Evolutionary conservation across 2,329 filamentous ascomycete genomes (phyloP).

Genomic region (Colletotrichum sp.): DNA sequence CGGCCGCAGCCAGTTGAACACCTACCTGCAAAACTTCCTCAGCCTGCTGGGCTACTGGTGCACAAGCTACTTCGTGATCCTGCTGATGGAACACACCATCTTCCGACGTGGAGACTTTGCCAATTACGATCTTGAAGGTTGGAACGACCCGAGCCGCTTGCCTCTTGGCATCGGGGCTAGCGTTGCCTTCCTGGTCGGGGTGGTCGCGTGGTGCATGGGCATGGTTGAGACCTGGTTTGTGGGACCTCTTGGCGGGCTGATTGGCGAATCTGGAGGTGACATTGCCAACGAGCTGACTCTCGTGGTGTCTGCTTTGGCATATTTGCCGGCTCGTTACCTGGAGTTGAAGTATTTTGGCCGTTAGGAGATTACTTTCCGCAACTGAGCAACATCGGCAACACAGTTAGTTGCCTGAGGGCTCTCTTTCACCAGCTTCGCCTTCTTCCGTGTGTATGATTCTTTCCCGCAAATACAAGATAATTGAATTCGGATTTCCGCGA

Average conservation of each 20-base stretch:
- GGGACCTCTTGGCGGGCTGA: not conserved
- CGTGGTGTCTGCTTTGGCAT: not conserved
- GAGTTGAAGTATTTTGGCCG: not conserved
- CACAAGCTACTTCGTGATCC: not conserved
- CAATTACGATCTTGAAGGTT: not conserved
- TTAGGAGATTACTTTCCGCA: not conserved
- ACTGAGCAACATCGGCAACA: not conserved
- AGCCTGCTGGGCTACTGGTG: not conserved
- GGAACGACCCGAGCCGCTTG: not conserved
- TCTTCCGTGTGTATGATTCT: not conserved
- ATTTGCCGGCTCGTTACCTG: not conserved
- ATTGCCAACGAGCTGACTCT: not conserved
- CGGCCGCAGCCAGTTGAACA: not conserved
- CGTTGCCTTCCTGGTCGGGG: not conserved
- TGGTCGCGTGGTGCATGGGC: not conserved
- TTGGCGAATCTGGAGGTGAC: not conserved
- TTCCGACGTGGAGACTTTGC: not conserved
- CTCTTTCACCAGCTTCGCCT: not conserved
- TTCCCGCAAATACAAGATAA: not conserved
- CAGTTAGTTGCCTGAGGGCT: not conserved
- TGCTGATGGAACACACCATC: not conserved
- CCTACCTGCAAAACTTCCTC: not conserved
- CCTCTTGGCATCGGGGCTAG: not conserved
- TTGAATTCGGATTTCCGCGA: fast-evolving
- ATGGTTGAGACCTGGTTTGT: not conserved